phyloP scores from a whole-genome alignment of 192 early-diverging fungal species.

The Rhizoclosmatium sp. region DNA sequence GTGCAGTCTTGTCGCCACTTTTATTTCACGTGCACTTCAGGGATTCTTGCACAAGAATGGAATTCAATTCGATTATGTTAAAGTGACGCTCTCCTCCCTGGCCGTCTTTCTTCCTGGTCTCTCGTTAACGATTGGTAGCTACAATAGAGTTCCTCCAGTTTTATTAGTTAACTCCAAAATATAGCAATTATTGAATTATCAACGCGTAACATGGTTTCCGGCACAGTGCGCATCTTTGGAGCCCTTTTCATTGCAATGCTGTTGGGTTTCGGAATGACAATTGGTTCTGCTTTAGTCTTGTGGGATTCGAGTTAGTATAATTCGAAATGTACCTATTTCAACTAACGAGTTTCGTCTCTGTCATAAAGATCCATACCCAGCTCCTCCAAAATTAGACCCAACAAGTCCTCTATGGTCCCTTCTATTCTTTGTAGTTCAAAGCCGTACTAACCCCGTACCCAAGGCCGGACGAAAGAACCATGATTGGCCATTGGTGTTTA shows the following conservation, averaged over 20 bases:
- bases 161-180: too few relatives aligned
- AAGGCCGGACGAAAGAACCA: constrained; percentile 71
- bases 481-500: constrained; percentile 71
- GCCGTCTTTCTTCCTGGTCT: constrained; percentile 68
- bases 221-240: constrained; percentile 80
- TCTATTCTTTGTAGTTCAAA: constrained; percentile 65
- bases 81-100: constrained; percentile 43
- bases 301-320: background rate
- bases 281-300: constrained; percentile 27
- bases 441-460: constrained; percentile 74
- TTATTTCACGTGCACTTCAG: constrained; percentile 39
- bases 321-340: background rate
- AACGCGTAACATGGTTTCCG: constrained; percentile 87
- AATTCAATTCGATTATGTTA: constrained; percentile 31
- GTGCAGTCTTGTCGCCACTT: constrained; percentile 26
- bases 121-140: constrained; percentile 72
- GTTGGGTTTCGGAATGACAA: constrained; percentile 48
- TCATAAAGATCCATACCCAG: background rate
- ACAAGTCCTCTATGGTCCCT: constrained; percentile 58
- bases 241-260: constrained; percentile 82
- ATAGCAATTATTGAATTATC: constrained; percentile 90
- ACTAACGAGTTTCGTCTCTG: constrained; percentile 15
- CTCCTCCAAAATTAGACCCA: background rate
- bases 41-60: constrained; percentile 1
- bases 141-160: too few relatives aligned